phyloP scores from a whole-genome alignment of 2,329 filamentous ascomycete genomes.

The Gyromitra esculenta region DNA sequence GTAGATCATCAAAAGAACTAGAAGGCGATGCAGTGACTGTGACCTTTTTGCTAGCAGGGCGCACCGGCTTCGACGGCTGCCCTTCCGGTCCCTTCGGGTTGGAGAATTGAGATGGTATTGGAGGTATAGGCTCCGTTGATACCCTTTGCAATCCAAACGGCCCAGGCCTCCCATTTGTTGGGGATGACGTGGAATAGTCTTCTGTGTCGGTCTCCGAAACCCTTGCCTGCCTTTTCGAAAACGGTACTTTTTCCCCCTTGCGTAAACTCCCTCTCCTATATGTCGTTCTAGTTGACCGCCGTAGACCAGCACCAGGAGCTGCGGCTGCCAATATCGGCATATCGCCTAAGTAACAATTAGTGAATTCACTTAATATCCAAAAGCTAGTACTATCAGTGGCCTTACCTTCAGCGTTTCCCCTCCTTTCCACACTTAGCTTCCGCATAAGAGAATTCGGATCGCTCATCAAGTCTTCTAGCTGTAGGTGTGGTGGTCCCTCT shows the following conservation, averaged over 20 bases:
- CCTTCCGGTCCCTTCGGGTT: conserved; percentile 27
- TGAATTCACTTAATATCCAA: conserved; percentile 59
- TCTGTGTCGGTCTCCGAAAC: conserved; percentile 69
- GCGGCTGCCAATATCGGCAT: conserved; percentile 84
- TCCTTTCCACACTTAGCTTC: conserved; percentile 70
- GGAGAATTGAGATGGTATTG: conserved; percentile 52
- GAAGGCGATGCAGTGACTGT: conserved; percentile 24
- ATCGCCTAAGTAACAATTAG: conserved; percentile 68
- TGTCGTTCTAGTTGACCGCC: conserved; percentile 89
- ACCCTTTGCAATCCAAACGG: conserved; percentile 70
- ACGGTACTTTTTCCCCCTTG: conserved; percentile 77
- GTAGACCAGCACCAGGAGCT: conserved; percentile 78
- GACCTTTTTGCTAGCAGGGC: conserved; percentile 34
- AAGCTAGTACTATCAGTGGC: conserved; percentile 33
- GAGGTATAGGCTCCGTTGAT: conserved; percentile 73
- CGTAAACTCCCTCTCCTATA: conserved; percentile 89
- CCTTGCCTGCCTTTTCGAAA: conserved; percentile 75
- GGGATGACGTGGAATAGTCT: conserved; percentile 65
- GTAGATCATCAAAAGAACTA: conserved; percentile 45
- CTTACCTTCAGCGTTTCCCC: conserved; percentile 53
- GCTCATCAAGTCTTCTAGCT: conserved; percentile 82
- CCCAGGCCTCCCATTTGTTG: conserved; percentile 60
- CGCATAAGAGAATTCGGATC: conserved; percentile 78
- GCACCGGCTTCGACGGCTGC: conserved; percentile 28
- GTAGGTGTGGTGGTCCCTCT: conserved; percentile 67